Base-by-base conservation (phyloP, 2,329 filamentous ascomycete genomes). In the Pseudogymnoascus pannorum region DNA sequence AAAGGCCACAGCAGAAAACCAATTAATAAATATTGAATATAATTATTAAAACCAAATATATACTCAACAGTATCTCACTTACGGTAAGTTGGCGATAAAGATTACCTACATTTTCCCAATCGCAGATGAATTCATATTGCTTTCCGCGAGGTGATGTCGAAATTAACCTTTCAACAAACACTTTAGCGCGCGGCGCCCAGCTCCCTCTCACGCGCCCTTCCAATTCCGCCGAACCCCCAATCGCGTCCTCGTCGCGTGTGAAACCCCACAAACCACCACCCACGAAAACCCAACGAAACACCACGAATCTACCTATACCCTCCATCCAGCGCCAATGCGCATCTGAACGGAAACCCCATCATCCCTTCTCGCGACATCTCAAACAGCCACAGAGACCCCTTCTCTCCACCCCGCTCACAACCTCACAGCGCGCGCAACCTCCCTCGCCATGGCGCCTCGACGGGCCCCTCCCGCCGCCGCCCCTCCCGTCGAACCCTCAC, bases 371-470 rank as follows among this genome's bases (percentile, higher is more conserved):
- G 38, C 38, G 38, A 42, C 38, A 12, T n/a, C 18, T 14, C 38
- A 20, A 12, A 22, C 18, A 42, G 9, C 9, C 38, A 42, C 9
- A 12, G 18, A 22, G 22, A 4, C 38, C 9, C 12, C 18, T 16
- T 14, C 18, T 5, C 18, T 22, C 38, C 20, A n/a, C 24, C 29
- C 22, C 8, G 22, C 8, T 4, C 16, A 26, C n/a, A 29, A 5
- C 48, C 16, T 29, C 18, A 57, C 48, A 29, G 48, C 48, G 29
- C 48, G 29, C 48, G n/a, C n/a, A 29, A 20, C 48, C 35, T 48
- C 40, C 20, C 14, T 26, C 20, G 35, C 58, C 38, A 73, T 72
- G 71, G 70, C 68, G 64, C 70, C 67, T 68, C 70, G 71, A 67
- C 68, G 70, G 64, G 66, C 67, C 68, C 69, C 68, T 64, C 67